A percentile compares a stretch with the other conserved stretches of the same genome.
Conservation (phyloP, 2,329 filamentous ascomycete genomes). For the Beauveria varroae region DNA sequence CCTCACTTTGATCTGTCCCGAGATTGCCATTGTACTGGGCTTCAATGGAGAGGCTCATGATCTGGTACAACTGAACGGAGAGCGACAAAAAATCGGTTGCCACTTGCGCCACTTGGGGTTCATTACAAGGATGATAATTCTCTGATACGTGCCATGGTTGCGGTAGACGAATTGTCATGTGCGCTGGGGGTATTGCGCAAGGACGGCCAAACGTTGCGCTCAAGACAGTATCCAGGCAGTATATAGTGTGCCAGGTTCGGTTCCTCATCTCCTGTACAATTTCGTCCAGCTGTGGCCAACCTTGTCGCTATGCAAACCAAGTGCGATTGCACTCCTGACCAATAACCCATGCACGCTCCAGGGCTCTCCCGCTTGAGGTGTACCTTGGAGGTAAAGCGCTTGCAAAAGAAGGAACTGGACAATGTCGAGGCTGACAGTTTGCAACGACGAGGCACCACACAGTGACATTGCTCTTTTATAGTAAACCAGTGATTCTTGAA, state of each 20-base stretch:
- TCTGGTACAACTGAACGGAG: constrained; percentile 10
- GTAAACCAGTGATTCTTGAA: constrained; percentile 35
- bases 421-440: constrained; percentile 36
- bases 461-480: constrained; percentile 36
- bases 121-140: neutral
- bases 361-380: constrained; percentile 43
- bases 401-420: constrained; percentile 43
- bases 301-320: constrained; percentile 42
- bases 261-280: constrained; percentile 39
- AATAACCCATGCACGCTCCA: constrained; percentile 48
- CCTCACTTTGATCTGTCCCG: neutral
- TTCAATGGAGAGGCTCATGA: constrained; percentile 12
- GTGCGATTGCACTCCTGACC: constrained; percentile 40
- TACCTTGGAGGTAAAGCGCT: constrained; percentile 46
- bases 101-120: neutral
- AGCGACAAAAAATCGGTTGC: neutral
- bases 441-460: constrained; percentile 32
- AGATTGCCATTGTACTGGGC: constrained; percentile 9
- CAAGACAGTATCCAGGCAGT: constrained; percentile 27
- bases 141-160: constrained; percentile 20
- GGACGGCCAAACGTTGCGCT: constrained; percentile 47
- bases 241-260: constrained; percentile 33
- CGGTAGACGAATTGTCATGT: constrained; percentile 27
- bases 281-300: constrained; percentile 27
- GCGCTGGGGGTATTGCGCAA: constrained; percentile 35